Evolutionary conservation across 140 eudicot genomes (phyloP), one percentile per base, ranked within the genome.

Genomic region (Bidens hawaiensis): DNA sequence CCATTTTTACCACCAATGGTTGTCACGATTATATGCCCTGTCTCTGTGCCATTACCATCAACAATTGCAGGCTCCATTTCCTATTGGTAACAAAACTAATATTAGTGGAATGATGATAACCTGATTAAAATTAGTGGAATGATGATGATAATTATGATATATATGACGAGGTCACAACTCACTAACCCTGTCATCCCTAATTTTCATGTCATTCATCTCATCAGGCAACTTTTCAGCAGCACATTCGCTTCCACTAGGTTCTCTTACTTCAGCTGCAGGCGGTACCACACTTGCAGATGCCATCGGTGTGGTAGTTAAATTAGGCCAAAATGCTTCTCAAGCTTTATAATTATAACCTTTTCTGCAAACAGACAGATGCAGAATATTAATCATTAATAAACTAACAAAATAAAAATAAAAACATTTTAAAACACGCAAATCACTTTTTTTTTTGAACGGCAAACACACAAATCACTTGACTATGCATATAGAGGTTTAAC

Each of bases 1-100:
- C 95, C 95, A 71, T 88, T 80, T 76, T 77, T 76, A 69, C 96
- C 96, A 60, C 96, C 96, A 69, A 88, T 88, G 15, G 96, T 88
- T 9, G 96, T 85, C 55, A 88, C 96, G 15, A 88, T 88, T 42
- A 88, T 88, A 80, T 88, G 96, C 46, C 96, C 95, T 7, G 96
- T 82, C 73, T 88, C 96, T 26, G 96, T 79, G 60, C 96, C 96
- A 51, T 85, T 85, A 25, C 96, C 96, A 68, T 88, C 95, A 48
- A 85, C 84, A 17, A 85, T 67, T 30, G 95, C 80, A 48, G 96
- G 68, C 74, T 88, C 96, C 90, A 88, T 82, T 67, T 88, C 96
- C 96, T 88, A 43, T 34, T n/a, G 16, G 30, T 18, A 47, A 36
- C 16, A 59, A 48, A n/a, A n/a, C n/a, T n/a, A n/a, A n/a, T n/a